Conservation (phyloP, 257 asterid genomes). For the Leonotis leonurus region DNA sequence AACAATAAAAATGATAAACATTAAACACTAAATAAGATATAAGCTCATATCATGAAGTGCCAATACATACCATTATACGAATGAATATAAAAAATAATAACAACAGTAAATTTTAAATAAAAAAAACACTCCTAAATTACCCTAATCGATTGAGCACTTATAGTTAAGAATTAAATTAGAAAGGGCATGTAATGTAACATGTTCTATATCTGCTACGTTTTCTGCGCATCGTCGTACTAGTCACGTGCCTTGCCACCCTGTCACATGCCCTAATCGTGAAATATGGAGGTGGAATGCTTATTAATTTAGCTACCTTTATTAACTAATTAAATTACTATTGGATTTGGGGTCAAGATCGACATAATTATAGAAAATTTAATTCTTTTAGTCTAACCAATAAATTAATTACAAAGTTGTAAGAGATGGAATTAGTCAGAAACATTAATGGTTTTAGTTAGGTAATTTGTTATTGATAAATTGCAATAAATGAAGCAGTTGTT, state of each 20-base stretch:
- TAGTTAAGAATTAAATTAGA: not conserved
- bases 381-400: not conserved
- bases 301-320: not conserved
- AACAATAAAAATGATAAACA: too few species aligned
- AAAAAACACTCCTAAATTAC: not conserved
- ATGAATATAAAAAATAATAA: not conserved
- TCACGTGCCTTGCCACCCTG: conserved; percentile 19
- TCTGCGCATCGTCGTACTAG: conserved; percentile 17
- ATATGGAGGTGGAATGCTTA: conserved; percentile 15
- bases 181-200: not conserved
- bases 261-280: conserved; percentile 36
- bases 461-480: not conserved
- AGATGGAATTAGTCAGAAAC: not conserved
- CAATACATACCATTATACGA: too few species aligned
- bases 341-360: not conserved
- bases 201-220: conserved; percentile 2
- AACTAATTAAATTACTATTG: not conserved
- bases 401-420: too few species aligned
- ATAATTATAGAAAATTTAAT: not conserved
- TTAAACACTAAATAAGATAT: too few species aligned
- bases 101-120: not conserved
- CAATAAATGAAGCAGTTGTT: not conserved
- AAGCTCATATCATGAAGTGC: too few species aligned
- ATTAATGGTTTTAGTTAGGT: not conserved
- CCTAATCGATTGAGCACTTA: not conserved